Percentiles rank a stretch among this genome's conserved stretches.
These are phyloP conservation scores for Cryptosporidium sp. DNA, from an alignment of 169 alveolate species.

Conservation along the genomic window DNA sequence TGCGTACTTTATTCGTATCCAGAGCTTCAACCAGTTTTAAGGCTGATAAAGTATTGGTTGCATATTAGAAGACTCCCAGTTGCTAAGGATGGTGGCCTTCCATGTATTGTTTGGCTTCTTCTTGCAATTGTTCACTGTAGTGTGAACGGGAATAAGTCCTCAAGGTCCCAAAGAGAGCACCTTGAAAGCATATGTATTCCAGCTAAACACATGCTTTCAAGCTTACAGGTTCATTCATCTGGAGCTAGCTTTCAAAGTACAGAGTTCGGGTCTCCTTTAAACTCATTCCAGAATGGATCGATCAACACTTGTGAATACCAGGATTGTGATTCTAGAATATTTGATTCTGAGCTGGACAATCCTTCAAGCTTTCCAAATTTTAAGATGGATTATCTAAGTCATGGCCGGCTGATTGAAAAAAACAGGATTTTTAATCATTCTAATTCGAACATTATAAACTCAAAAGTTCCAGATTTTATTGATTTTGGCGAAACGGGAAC, in stretches of 20 bases:
- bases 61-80: conserved; percentile 86
- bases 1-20: conserved; percentile 83
- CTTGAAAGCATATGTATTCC: conserved; percentile 59
- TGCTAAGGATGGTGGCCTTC: conserved; percentile 92
- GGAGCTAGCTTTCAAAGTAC: conserved; percentile 54
- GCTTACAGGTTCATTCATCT: conserved; percentile 54
- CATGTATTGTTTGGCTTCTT: conserved; percentile 90
- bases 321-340: not conserved
- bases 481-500: conserved; percentile 28
- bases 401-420: not conserved
- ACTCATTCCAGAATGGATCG: conserved; percentile 24
- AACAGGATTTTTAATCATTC: not conserved
- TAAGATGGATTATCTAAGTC: not conserved
- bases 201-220: conserved; percentile 46
- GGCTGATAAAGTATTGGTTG: conserved; percentile 87
- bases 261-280: conserved; percentile 51
- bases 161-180: conserved; percentile 42
- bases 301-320: not conserved
- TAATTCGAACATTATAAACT: not conserved
- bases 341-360: not conserved
- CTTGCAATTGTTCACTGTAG: conserved; percentile 79
- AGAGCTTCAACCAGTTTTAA: conserved; percentile 86
- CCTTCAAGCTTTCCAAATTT: conserved; percentile 7
- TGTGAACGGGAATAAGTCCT: conserved; percentile 10
- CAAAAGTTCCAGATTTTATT: not conserved